A percentile compares a stretch with the other conserved stretches of the same genome.
Evolutionary conservation across 1,284 basidiomycete genomes (phyloP).

Genomic region (Pholiota adiposa): DNA sequence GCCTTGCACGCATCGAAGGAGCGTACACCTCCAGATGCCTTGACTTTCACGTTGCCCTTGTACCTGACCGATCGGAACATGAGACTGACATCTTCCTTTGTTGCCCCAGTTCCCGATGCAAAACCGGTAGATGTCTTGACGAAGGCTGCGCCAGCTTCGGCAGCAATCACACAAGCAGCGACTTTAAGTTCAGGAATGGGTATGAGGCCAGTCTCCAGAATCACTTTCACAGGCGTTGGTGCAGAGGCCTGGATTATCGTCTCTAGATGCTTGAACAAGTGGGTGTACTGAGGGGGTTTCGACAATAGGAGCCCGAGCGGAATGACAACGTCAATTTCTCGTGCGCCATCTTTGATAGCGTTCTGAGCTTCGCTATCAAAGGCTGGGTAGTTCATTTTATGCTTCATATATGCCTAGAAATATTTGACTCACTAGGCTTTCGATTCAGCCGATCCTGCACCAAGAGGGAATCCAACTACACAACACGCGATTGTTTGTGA

Average conservation of each 20-base stretch:
- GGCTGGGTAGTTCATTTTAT: constrained; percentile 7
- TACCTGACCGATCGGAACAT: constrained; percentile 46
- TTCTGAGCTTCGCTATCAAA: constrained; percentile 44
- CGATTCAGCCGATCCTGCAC: constrained; percentile 42
- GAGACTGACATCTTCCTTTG: constrained; percentile 43
- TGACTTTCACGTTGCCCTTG: constrained; percentile 47
- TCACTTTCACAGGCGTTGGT: constrained; percentile 47
- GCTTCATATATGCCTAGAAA: neutral
- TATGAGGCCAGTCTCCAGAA: constrained; percentile 50
- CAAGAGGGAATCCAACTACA: constrained; percentile 53
- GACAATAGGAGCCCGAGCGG: constrained; percentile 48
- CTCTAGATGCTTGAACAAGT: constrained; percentile 42
- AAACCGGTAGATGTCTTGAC: constrained; percentile 57
- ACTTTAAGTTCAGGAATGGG: constrained; percentile 44
- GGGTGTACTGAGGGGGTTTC: constrained; percentile 34
- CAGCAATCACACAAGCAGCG: constrained; percentile 45
- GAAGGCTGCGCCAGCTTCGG: constrained; percentile 50
- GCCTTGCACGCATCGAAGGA: constrained; percentile 47
- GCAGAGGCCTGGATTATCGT: constrained; percentile 39
- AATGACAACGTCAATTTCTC: constrained; percentile 53
- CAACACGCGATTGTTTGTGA: constrained; percentile 44
- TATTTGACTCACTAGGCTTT: constrained; percentile 44
- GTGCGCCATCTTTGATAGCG: constrained; percentile 47
- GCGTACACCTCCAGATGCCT: constrained; percentile 52
- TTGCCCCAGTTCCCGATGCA: constrained; percentile 43